phyloP scores from a whole-genome alignment of 371 early-diverging fungal genomes.

The Mucor indicus region DNA sequence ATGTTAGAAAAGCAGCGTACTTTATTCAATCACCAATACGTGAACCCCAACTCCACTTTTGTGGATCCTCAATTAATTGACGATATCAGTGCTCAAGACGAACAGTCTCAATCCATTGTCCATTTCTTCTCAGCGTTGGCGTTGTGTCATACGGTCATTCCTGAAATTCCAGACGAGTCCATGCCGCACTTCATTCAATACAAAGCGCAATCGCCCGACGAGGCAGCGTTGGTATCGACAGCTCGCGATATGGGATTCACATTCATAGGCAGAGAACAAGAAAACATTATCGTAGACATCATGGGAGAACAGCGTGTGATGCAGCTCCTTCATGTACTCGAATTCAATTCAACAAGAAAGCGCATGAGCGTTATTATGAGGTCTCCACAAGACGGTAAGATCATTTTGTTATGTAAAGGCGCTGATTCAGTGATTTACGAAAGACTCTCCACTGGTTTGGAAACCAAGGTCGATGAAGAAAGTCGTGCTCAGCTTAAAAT shows the following conservation, averaged over 20 bases:
- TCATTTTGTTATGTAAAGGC: slow-evolving; percentile 91
- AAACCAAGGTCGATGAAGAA: slow-evolving; percentile 34
- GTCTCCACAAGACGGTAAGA: slow-evolving; percentile 63
- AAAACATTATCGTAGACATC: slow-evolving; percentile 66
- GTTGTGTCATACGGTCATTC: slow-evolving; percentile 82
- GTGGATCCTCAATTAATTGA: slow-evolving; percentile 46
- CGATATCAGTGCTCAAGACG: slow-evolving; percentile 32
- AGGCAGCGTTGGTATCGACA: slow-evolving; percentile 89
- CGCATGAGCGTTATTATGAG: slow-evolving; percentile 83
- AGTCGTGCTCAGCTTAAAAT: slow-evolving; percentile 39
- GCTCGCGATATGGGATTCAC: slow-evolving; percentile 89
- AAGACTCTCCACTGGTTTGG: slow-evolving; percentile 49
- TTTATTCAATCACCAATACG: slow-evolving; percentile 41
- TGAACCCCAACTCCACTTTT: slow-evolving; percentile 40
- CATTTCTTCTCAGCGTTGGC: slow-evolving; percentile 79
- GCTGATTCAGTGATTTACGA: slow-evolving; percentile 92
- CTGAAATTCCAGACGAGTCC: slow-evolving; percentile 49
- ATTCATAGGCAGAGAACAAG: slow-evolving; percentile 72
- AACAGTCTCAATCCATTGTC: slow-evolving; percentile 39
- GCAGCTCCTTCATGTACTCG: slow-evolving; percentile 74
- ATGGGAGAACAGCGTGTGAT: slow-evolving; percentile 69
- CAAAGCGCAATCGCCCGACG: slow-evolving; percentile 94
- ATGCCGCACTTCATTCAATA: slow-evolving; percentile 61
- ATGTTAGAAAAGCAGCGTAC: slow-evolving; percentile 41
- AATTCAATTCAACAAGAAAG: slow-evolving; percentile 86